phyloP scores from a whole-genome alignment of 495 filamentous ascomycete species.

The Friedmanniomyces simplex region DNA sequence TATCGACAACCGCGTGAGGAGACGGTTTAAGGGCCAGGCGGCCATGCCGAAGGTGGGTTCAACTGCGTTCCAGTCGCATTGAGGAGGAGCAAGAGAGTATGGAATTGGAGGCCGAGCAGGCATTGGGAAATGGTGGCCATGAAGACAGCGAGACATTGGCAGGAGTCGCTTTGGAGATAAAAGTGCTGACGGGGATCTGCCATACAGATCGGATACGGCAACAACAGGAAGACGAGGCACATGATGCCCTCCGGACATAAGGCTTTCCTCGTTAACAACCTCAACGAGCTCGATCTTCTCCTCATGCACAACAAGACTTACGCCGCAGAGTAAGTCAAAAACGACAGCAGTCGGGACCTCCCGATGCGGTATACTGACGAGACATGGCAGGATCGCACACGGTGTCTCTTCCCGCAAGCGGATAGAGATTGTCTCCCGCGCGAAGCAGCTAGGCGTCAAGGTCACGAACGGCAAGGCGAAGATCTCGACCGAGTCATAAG shows the following conservation, averaged over 20 bases:
- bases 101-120: background rate
- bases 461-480: conserved; percentile 98
- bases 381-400: conserved; percentile 69
- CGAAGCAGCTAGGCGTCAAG: conserved; percentile 97
- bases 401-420: conserved; percentile 97
- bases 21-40: conserved; percentile 88
- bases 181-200: conserved; percentile 17
- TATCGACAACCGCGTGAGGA: conserved; percentile 87
- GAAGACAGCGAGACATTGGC: background rate
- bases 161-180: background rate
- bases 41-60: conserved; percentile 91
- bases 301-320: conserved; percentile 99
- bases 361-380: conserved; percentile 1
- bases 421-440: conserved; percentile 88
- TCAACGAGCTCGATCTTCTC: conserved; percentile 88
- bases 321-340: conserved; percentile 80
- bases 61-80: background rate
- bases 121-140: background rate
- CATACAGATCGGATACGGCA: conserved; percentile 91
- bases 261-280: conserved; percentile 97
- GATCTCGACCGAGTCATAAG: conserved; percentile 79
- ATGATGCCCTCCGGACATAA: conserved; percentile 99
- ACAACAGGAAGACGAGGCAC: conserved; percentile 97
- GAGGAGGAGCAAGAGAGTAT: background rate
- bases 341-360: background rate